Conservation (phyloP, 1,284 basidiomycete genomes). For the Fomes fomentarius region DNA sequence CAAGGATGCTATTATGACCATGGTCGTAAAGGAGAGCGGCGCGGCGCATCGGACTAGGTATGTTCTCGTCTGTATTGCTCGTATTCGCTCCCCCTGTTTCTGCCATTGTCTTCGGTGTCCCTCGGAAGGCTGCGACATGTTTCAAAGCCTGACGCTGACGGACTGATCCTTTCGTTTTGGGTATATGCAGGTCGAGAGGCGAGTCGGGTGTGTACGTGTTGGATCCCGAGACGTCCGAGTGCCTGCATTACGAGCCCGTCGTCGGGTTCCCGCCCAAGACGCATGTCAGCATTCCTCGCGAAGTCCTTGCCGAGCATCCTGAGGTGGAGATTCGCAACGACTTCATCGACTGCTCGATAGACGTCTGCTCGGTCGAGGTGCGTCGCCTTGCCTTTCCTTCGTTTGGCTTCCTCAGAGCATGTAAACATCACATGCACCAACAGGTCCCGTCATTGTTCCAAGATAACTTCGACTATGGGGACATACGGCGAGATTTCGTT, state of each 20-base stretch:
- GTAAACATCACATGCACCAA: background rate
- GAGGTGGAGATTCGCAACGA: slow-evolving; percentile 87
- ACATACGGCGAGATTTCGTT: slow-evolving; percentile 91
- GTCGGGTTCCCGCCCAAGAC: slow-evolving; percentile 65
- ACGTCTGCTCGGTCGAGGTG: slow-evolving; percentile 92
- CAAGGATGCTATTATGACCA: slow-evolving; percentile 96
- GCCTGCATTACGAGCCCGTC: slow-evolving; percentile 78
- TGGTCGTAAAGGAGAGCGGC: slow-evolving; percentile 85
- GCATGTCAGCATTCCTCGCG: slow-evolving; percentile 66
- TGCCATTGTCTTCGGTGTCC: no score
- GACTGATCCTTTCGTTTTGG: background rate
- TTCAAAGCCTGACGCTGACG: background rate
- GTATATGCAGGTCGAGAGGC: slow-evolving; percentile 55
- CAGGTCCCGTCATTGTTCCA: slow-evolving; percentile 96
- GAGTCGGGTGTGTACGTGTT: slow-evolving; percentile 78
- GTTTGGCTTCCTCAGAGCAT: background rate
- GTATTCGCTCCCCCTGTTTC: no score
- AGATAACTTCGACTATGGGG: slow-evolving; percentile 98
- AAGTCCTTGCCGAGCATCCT: slow-evolving; percentile 65
- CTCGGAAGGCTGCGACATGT: no score
- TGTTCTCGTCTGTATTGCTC: slow-evolving; percentile 32
- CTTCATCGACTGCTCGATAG: slow-evolving; percentile 87
- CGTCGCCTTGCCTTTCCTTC: background rate
- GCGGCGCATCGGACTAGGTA: slow-evolving; percentile 74
- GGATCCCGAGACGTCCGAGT: slow-evolving; percentile 76